A percentile compares a stretch with the other conserved stretches of the same genome.
phyloP scores from a whole-genome alignment of 2,329 filamentous ascomycete genomes.

The Fulvia fulva region DNA sequence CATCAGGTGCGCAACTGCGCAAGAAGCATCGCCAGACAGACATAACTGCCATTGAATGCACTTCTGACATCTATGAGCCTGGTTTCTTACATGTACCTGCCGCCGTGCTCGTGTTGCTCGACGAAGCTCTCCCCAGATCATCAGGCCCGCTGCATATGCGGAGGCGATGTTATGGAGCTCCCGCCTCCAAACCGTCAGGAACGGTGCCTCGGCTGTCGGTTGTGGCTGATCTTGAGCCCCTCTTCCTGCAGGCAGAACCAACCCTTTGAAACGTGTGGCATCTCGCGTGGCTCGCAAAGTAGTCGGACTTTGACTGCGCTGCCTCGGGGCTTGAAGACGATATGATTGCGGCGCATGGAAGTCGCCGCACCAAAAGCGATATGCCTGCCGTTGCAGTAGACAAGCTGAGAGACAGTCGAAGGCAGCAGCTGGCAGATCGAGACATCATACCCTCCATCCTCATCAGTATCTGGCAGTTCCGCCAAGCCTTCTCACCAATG shows the following conservation, averaged over 20 bases:
- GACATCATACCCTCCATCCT: neutral
- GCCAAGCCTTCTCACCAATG: neutral
- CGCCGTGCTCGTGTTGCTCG: neutral
- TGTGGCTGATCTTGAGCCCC: neutral
- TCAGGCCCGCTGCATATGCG: neutral
- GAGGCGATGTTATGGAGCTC: neutral
- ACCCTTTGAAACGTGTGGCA: neutral
- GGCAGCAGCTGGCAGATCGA: neutral
- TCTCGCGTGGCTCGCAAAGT: neutral
- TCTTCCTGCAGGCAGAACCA: neutral
- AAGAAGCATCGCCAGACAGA: no score
- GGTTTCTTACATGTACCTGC: no score
- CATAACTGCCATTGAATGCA: no score
- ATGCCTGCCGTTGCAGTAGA: neutral
- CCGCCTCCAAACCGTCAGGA: neutral
- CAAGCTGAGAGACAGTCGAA: neutral
- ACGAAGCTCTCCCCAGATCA: neutral
- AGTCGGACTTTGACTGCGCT: neutral
- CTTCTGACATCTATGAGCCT: no score
- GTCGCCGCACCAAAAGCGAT: neutral
- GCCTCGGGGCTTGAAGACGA: neutral
- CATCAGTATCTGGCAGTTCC: neutral
- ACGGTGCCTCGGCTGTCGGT: neutral
- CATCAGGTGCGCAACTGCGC: no score
- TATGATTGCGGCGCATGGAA: neutral